Conservation (phyloP, 2,329 filamentous ascomycete genomes). For the Pleurostoma richardsiae region DNA sequence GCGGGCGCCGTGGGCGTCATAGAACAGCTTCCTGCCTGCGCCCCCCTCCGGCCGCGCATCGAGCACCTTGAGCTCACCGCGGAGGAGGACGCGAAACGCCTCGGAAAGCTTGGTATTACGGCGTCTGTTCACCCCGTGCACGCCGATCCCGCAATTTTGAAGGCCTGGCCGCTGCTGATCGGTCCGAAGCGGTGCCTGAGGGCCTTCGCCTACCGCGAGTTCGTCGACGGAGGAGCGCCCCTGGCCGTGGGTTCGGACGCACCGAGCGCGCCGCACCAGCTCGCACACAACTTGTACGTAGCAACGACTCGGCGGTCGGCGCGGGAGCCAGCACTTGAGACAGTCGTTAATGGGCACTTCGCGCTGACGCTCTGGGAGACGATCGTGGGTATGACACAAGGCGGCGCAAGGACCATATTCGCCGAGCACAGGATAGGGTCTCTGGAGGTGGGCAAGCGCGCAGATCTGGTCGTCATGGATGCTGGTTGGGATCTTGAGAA, state of each 20-base stretch:
- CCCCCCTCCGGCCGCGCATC: constrained; percentile 51
- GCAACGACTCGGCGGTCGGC: constrained; percentile 53
- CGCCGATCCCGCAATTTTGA: constrained; percentile 54
- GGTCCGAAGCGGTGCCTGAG: constrained; percentile 46
- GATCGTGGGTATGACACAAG: constrained; percentile 46
- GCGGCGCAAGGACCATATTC: constrained; percentile 54
- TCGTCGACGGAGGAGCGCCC: constrained; percentile 45
- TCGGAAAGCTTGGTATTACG: constrained; percentile 54
- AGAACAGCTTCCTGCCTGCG: constrained; percentile 28
- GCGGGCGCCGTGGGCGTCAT: constrained; percentile 52
- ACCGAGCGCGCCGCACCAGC: constrained; percentile 50
- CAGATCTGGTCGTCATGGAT: constrained; percentile 53
- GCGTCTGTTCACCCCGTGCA: constrained; percentile 55
- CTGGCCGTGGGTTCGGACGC: constrained; percentile 55
- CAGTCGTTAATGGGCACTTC: constrained; percentile 45
- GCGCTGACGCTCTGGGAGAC: constrained; percentile 47
- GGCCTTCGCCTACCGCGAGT: constrained; percentile 60
- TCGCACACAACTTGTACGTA: constrained; percentile 52
- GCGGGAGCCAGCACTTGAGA: constrained; percentile 34
- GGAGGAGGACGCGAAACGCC: constrained; percentile 45
- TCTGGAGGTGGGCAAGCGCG: constrained; percentile 44
- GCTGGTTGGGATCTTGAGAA: constrained; percentile 38
- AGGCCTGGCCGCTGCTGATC: constrained; percentile 54
- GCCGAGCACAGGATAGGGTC: constrained; percentile 48
- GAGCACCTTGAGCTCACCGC: constrained; percentile 60